Evolutionary conservation across 208 protist genomes (phyloP).

Genomic region (Leishmania guyanensis): DNA sequence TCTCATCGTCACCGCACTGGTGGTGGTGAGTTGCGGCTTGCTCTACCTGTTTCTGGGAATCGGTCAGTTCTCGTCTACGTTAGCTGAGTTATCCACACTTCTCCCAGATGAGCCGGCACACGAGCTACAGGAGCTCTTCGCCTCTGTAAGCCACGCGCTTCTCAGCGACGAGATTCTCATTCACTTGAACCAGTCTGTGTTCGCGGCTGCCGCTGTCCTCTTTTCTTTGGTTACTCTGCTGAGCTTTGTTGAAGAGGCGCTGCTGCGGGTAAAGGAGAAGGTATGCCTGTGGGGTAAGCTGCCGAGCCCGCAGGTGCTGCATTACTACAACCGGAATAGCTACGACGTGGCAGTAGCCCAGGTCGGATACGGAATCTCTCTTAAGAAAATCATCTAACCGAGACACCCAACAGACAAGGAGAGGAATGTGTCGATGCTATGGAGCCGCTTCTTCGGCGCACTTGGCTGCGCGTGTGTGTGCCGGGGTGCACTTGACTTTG

Average conservation of each 20-base stretch:
- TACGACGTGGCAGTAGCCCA: conserved; percentile 47
- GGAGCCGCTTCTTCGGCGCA: background rate
- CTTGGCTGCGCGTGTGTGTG: background rate
- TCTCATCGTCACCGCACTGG: conserved; percentile 22
- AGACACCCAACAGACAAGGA: background rate
- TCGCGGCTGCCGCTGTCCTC: conserved; percentile 30
- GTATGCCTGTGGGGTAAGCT: conserved; percentile 47
- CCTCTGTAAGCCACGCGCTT: background rate
- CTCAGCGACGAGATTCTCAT: conserved; percentile 8
- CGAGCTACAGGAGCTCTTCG: conserved; percentile 7
- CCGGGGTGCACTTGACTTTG: background rate
- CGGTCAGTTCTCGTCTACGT: background rate
- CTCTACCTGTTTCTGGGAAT: conserved; percentile 20
- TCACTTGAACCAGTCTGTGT: conserved; percentile 28
- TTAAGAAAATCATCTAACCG: conserved; percentile 23
- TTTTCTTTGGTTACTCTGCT: conserved; percentile 46
- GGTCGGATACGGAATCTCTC: conserved; percentile 11
- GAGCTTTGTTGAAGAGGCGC: conserved; percentile 47
- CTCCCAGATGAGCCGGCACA: background rate
- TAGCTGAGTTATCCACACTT: background rate
- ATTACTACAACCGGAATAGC: conserved; percentile 64
- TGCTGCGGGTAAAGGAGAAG: conserved; percentile 38
- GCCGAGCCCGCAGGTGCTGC: conserved; percentile 50
- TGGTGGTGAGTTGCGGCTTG: conserved; percentile 1
- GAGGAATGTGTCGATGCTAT: background rate